Conservation (phyloP, 2,329 filamentous ascomycete genomes). For the Apiospora marii region DNA sequence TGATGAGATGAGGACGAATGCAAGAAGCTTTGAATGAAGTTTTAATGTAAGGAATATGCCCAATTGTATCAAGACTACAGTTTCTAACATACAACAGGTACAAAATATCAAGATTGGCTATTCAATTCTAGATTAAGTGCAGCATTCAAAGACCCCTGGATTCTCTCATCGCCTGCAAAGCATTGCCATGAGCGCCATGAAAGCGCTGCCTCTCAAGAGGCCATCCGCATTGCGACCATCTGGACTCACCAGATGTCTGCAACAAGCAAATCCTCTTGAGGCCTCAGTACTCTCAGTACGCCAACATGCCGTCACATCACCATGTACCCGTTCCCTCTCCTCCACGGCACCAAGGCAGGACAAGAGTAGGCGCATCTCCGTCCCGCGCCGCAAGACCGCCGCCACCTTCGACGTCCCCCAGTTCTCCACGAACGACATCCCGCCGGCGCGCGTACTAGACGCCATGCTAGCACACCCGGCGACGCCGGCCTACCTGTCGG, state of each 20-base stretch:
- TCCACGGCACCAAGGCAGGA: background rate
- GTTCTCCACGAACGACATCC: background rate
- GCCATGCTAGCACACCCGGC: conserved; percentile 17
- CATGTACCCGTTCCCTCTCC: background rate
- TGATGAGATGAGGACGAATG: background rate
- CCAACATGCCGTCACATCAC: background rate
- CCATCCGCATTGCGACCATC: background rate
- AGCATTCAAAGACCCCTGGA: background rate
- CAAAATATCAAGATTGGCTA: background rate
- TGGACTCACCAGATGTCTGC: background rate
- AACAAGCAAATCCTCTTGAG: background rate
- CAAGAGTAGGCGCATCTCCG: background rate
- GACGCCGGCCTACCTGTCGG: conserved; percentile 7
- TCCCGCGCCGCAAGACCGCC: background rate
- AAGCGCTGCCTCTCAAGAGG: background rate
- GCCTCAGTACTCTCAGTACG: background rate
- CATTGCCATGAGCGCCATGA: background rate
- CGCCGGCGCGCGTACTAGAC: background rate
- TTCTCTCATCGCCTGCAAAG: background rate
- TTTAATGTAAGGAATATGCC: background rate
- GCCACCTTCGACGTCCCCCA: background rate
- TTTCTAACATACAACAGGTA: background rate
- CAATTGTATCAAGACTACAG: background rate
- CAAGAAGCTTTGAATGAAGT: background rate
- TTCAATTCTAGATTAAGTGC: background rate